Conservation (phyloP, 2,329 filamentous ascomycete genomes). For the Epicoccum sorghinum region DNA sequence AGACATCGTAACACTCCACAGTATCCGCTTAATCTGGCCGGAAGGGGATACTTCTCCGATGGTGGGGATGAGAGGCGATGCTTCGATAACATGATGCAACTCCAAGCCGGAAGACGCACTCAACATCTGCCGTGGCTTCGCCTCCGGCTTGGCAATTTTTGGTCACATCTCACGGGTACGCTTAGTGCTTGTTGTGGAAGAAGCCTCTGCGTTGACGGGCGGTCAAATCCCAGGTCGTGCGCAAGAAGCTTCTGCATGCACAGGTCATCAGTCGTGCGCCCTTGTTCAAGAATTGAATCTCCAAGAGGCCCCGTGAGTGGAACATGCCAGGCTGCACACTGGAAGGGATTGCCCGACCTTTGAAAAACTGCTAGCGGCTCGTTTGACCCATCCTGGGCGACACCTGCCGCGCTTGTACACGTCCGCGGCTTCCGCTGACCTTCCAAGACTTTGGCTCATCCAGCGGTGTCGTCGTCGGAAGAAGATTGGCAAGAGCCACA, state of each 20-base stretch:
- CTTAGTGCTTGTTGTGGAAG: slow-evolving; percentile 11
- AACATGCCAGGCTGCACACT: background rate
- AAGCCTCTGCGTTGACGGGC: slow-evolving; percentile 5
- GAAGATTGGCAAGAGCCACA: slow-evolving; percentile 10
- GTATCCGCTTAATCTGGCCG: slow-evolving; percentile 11
- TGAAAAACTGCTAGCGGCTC: slow-evolving; percentile 10
- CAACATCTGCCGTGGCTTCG: slow-evolving; percentile 13
- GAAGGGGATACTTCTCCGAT: slow-evolving; percentile 19
- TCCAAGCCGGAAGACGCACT: slow-evolving; percentile 16
- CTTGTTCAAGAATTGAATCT: too few species aligned
- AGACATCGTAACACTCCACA: slow-evolving; percentile 16
- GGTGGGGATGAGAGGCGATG: slow-evolving; percentile 1
- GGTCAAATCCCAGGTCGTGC: background rate
- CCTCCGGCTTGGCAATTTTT: slow-evolving; percentile 13
- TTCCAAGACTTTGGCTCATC: slow-evolving; percentile 14
- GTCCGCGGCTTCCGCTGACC: slow-evolving; percentile 5
- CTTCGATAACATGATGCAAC: slow-evolving; percentile 14
- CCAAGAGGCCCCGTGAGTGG: background rate
- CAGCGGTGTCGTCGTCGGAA: slow-evolving; percentile 4
- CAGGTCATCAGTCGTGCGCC: background rate
- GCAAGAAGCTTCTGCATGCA: background rate
- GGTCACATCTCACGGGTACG: background rate
- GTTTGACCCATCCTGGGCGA: slow-evolving; percentile 10
- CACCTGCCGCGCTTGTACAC: slow-evolving; percentile 6
- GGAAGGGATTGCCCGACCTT: slow-evolving; percentile 3